phyloP scores from a whole-genome alignment of 306 rosid species.

The Quercus wislizeni region DNA sequence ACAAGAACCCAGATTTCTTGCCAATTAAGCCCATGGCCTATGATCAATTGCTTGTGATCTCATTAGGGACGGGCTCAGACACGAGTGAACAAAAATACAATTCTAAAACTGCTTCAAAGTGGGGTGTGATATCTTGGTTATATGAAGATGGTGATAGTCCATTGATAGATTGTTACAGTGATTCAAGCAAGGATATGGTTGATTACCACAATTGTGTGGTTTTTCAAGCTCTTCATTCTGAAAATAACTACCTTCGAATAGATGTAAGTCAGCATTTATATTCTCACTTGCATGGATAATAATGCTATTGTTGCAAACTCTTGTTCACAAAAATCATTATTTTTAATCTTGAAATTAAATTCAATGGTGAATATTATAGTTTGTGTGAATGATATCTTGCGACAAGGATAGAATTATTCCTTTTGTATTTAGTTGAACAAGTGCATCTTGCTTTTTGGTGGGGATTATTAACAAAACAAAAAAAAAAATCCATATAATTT shows the following conservation, averaged over 20 bases:
- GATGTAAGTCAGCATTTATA: slow-evolving; percentile 21
- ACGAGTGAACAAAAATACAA: slow-evolving; percentile 26
- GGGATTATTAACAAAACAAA: too few relatives aligned
- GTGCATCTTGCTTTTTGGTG: too few relatives aligned
- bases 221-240: slow-evolving; percentile 36
- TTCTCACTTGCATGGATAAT: background rate
- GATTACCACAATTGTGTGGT: slow-evolving; percentile 33
- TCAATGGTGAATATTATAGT: too few relatives aligned
- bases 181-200: slow-evolving; percentile 42
- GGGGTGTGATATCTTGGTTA: slow-evolving; percentile 42
- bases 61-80: slow-evolving; percentile 49
- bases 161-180: slow-evolving; percentile 31
- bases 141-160: slow-evolving; percentile 34
- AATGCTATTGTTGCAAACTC: background rate
- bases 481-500: too few relatives aligned
- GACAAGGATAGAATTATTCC: too few relatives aligned
- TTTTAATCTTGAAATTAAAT: too few relatives aligned
- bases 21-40: slow-evolving; percentile 10
- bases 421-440: too few relatives aligned
- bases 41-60: slow-evolving; percentile 39
- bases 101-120: slow-evolving; percentile 40
- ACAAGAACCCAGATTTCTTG: slow-evolving; percentile 20
- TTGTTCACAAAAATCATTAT: too few relatives aligned
- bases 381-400: too few relatives aligned
- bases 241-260: slow-evolving; percentile 39